Percentiles rank a stretch among this genome's conserved stretches.
These are phyloP conservation scores for Pythium coloratum DNA, from an alignment of 352 stramenopile species.

Conservation along the genomic window DNA sequence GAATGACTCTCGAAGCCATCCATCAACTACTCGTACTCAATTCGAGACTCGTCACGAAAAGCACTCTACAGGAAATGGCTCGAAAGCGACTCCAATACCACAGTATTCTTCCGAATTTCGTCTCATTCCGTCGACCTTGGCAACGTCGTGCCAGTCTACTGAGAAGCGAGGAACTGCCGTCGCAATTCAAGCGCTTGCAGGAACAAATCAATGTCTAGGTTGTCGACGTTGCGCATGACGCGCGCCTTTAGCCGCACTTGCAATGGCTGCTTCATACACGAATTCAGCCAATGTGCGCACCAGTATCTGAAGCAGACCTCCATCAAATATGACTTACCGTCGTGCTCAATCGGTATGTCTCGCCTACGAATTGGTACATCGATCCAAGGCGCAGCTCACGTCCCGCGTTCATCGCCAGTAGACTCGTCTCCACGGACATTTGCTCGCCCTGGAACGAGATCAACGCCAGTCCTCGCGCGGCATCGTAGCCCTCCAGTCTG, in stretches of 20 bases:
- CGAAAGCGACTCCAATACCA: no score
- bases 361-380: slow-evolving; percentile 85
- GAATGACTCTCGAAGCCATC: no score
- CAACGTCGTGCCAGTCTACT: slow-evolving; percentile 15
- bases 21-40: no score
- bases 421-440: slow-evolving; percentile 67
- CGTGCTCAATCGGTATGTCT: slow-evolving; percentile 47
- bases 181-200: slow-evolving; percentile 66
- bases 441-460: slow-evolving; percentile 68
- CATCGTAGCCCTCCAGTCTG: slow-evolving; percentile 69
- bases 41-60: no score
- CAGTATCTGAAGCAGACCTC: no score
- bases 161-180: slow-evolving; percentile 67
- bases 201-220: slow-evolving; percentile 80
- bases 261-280: slow-evolving; percentile 7
- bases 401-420: slow-evolving; percentile 42
- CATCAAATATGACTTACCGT: slow-evolving; percentile 24
- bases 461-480: slow-evolving; percentile 38
- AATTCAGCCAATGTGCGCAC: neutral
- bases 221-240: slow-evolving; percentile 76
- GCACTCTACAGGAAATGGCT: no score
- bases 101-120: no score
- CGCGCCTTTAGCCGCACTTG: slow-evolving; percentile 69
- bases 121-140: no score
- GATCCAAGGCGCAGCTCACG: slow-evolving; percentile 65